Percentiles rank a stretch among this genome's conserved stretches.
Evolutionary conservation across 208 protist genomes (phyloP).

Genomic region (Trypanosoma lewisi): DNA sequence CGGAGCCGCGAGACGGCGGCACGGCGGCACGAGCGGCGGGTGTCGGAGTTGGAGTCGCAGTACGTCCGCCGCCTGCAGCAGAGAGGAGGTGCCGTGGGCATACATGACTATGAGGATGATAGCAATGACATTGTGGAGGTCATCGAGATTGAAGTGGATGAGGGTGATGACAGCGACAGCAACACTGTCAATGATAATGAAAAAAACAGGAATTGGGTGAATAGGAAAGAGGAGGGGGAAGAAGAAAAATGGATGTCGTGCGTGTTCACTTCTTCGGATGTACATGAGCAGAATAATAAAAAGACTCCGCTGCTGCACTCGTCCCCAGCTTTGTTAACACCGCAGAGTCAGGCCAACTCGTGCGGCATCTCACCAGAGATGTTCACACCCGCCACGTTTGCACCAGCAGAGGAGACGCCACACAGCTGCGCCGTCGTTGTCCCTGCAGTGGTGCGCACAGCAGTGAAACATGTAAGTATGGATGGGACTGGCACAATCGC

Average conservation of each 20-base stretch:
- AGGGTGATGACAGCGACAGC: constrained; percentile 12
- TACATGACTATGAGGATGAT: neutral
- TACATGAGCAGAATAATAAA: neutral
- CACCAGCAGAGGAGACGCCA: neutral
- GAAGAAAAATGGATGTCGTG: neutral
- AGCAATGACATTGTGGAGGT: neutral
- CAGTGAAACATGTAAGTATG: neutral
- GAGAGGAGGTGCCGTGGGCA: neutral
- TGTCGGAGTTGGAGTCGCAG: constrained; percentile 14
- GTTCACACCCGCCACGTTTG: constrained; percentile 3
- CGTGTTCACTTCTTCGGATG: neutral
- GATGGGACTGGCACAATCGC: neutral
- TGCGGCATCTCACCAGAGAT: constrained; percentile 16
- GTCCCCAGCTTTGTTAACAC: neutral
- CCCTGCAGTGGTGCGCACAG: neutral
- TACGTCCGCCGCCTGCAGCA: constrained; percentile 6
- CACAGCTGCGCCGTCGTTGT: neutral
- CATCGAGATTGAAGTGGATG: constrained; percentile 22
- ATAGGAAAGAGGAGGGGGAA: neutral
- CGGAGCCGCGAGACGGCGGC: constrained; percentile 9
- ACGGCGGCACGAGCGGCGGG: constrained; percentile 2
- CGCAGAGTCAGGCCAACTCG: constrained; percentile 12
- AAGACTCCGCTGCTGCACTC: neutral
- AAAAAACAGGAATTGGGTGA: too few species aligned
- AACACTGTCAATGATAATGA: neutral